Percentiles rank a stretch among this genome's conserved stretches.
Conservation (phyloP, 805 yeast genomes). For the Saccharomycopsis amapae region DNA sequence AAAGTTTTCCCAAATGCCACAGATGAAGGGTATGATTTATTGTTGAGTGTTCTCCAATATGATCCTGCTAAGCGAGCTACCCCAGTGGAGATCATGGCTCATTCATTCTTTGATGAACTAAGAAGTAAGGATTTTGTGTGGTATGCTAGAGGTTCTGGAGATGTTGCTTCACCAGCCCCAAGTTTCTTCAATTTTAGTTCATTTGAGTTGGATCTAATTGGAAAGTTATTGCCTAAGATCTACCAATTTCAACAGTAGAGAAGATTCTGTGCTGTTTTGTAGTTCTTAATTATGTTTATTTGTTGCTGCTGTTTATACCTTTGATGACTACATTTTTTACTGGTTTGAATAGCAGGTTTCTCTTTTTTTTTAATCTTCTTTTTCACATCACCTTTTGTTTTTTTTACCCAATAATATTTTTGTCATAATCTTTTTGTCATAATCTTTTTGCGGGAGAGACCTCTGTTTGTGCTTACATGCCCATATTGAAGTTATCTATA, state of each 20-base stretch:
- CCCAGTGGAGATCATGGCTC: conserved; percentile 78
- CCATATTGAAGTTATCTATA: too few species aligned
- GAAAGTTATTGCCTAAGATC: conserved; percentile 21
- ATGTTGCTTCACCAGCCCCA: conserved; percentile 35
- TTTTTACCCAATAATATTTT: not conserved
- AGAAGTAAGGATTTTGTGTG: conserved; percentile 44
- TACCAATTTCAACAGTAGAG: conserved; percentile 15
- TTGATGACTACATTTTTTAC: too few species aligned
- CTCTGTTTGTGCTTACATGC: too few species aligned
- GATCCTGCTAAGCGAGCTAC: conserved; percentile 80
- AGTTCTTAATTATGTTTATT: too few species aligned
- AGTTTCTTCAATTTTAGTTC: conserved; percentile 63
- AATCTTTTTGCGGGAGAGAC: not conserved
- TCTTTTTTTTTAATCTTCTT: too few species aligned
- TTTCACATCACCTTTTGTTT: not conserved
- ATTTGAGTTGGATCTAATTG: conserved; percentile 50
- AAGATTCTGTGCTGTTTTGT: too few species aligned
- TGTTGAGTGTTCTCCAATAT: conserved; percentile 76
- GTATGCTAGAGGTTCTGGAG: conserved; percentile 49
- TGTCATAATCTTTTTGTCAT: not conserved
- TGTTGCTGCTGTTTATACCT: too few species aligned
- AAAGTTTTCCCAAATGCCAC: conserved; percentile 73
- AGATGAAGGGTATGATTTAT: conserved; percentile 76
- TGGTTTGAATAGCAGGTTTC: too few species aligned
- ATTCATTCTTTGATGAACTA: conserved; percentile 83